Percentiles rank a stretch among this genome's conserved stretches.
Conservation (phyloP, 768 basidiomycete genomes). For the Xerocomus spinulosus region DNA sequence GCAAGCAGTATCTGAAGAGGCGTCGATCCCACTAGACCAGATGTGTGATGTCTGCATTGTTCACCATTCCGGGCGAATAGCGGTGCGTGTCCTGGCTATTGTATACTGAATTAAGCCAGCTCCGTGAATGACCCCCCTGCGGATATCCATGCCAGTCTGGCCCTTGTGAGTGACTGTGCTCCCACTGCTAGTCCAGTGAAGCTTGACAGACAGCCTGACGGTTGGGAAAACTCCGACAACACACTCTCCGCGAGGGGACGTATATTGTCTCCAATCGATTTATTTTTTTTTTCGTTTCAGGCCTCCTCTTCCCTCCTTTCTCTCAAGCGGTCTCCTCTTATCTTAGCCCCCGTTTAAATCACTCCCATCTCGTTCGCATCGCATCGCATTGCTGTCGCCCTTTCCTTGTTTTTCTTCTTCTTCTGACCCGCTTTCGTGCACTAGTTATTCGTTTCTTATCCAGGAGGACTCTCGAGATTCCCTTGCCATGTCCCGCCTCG, state of each 20-base stretch:
- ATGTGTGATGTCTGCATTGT: conserved; percentile 22
- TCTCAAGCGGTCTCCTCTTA: conserved; percentile 16
- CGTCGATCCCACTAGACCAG: conserved; percentile 18
- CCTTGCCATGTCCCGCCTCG: conserved; percentile 40
- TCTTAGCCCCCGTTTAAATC: conserved; percentile 33
- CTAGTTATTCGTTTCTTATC: conserved; percentile 25
- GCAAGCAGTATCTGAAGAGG: conserved; percentile 12
- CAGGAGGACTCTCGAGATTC: conserved; percentile 9
- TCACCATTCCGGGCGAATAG: conserved; percentile 21
- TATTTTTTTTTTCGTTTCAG: conserved; percentile 29
- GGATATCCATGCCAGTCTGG: background rate
- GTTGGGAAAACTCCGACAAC: conserved; percentile 33
- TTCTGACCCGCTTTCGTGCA: conserved; percentile 28
- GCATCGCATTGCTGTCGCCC: conserved; percentile 34
- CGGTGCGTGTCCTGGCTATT: conserved; percentile 23
- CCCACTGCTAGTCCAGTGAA: no score
- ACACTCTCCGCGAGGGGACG: conserved; percentile 28
- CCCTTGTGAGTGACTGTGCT: no score
- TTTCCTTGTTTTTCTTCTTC: conserved; percentile 16
- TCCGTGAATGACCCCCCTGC: conserved; percentile 2
- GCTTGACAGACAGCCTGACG: conserved; percentile 20
- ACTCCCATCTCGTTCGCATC: conserved; percentile 26
- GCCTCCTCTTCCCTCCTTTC: conserved; percentile 13
- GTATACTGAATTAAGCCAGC: conserved; percentile 21
- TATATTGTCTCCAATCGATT: conserved; percentile 25